phyloP scores from a whole-genome alignment of 352 stramenopile species.

The Ophiocytium majus region DNA sequence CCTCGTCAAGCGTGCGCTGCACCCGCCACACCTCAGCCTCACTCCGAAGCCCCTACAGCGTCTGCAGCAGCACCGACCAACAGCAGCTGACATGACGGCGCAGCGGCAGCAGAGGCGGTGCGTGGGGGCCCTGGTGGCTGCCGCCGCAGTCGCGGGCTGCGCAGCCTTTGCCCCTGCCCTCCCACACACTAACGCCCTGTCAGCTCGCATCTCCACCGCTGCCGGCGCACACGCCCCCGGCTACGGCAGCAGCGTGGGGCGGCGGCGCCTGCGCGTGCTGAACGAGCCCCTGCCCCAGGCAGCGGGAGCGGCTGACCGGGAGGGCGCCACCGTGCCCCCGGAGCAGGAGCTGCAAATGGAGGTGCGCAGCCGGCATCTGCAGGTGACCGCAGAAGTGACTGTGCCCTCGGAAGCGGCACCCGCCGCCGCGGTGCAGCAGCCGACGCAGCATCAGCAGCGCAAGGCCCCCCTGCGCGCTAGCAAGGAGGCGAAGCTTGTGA shows the following conservation, averaged over 20 bases:
- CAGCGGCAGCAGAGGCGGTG: background rate
- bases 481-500: slow-evolving; percentile 31
- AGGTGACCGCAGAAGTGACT: background rate
- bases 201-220: too few species aligned
- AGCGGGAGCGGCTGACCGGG: background rate
- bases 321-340: background rate
- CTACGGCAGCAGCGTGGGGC: background rate
- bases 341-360: background rate
- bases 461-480: background rate
- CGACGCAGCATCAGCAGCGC: background rate
- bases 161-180: background rate
- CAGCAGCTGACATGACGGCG: background rate
- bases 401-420: background rate
- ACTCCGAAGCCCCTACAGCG: background rate
- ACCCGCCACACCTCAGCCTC: too few species aligned
- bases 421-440: background rate
- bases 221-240: background rate
- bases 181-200: background rate
- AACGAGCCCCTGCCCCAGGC: slow-evolving; percentile 12
- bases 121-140: background rate
- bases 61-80: background rate
- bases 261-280: background rate
- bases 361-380: background rate
- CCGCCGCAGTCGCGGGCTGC: background rate
- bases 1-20: too few species aligned